Evolutionary conservation across 768 basidiomycete species (phyloP), one percentile per base, ranked within the genome.

Genomic region (Phaeotremella skinneri): DNA sequence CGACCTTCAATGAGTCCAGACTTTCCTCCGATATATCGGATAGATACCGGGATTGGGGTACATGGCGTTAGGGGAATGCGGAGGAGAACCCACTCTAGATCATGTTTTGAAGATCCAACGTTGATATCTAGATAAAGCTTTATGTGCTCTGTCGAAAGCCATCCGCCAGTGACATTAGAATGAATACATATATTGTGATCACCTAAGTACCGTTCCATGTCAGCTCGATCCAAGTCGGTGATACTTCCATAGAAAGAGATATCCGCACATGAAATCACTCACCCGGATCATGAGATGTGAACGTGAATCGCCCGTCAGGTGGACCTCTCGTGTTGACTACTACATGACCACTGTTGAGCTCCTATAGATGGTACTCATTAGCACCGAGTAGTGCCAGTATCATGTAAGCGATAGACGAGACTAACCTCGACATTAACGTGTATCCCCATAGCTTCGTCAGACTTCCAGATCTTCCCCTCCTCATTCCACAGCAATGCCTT

Each of bases 121-220:
- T 90, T 86, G 56, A 99, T 83, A 72, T 98, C 96, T 67, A 99
- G 85, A 80, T 97, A 88, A 59, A 99, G 84, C 47, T 90, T 90
- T 62, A 99, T 89, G 76, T 97, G 93, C 17, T 78, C 70, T 1
- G 90, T 78, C 4, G 66, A 64, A 78, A 89, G 89, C 91, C 90
- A 94, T 16, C 89, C 85, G 2, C 80, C 78, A 27, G 90, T 87
- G 78, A 91, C 88, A 77, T 94, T 94, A 20, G 90, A 89, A 4
- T 90, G 90, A 50, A 98, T 84, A 75, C 96, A 99, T 73, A 99
- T 96, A 53, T 89, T 86, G 80, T 99, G 96, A 80, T 98, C 96
- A 49, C 93, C 93, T 75, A 49, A 6, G 34, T 7, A 37, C 34
- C 7, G 34, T 17, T 37, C 17, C 34, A 37, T 37, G 17, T 37